Conservation (phyloP, 345 rosid species). For the Excoecaria agallocha region DNA sequence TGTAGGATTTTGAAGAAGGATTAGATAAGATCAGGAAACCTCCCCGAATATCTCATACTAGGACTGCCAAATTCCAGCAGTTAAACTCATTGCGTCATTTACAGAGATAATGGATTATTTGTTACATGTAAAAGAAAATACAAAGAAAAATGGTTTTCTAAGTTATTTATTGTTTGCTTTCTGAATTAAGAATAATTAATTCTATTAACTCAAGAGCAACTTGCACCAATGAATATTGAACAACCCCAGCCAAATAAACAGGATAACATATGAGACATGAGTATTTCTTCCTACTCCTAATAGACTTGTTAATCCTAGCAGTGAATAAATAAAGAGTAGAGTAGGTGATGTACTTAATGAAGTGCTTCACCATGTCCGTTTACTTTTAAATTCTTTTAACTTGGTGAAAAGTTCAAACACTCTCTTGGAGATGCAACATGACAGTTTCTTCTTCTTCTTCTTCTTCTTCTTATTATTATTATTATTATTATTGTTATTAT, state of each 20-base stretch:
- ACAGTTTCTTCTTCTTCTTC: no score
- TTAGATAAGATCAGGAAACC: slow-evolving; percentile 14
- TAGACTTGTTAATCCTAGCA: not conserved
- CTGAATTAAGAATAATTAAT: not conserved
- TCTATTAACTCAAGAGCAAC: not conserved
- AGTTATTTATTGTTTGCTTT: not conserved
- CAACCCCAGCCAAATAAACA: not conserved
- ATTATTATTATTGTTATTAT: no score
- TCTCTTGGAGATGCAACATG: not conserved
- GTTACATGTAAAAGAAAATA: not conserved
- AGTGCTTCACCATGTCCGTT: not conserved
- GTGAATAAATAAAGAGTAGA: not conserved
- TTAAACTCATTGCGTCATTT: slow-evolving; percentile 2
- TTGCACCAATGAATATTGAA: not conserved
- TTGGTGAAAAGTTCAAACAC: not conserved
- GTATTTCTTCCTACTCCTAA: not conserved
- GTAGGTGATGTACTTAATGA: not conserved
- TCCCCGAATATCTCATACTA: not conserved
- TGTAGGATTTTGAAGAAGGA: slow-evolving; percentile 34
- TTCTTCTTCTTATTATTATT: no score
- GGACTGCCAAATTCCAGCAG: slow-evolving; percentile 12
- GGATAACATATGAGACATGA: not conserved
- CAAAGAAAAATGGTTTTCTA: not conserved
- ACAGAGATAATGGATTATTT: not conserved
- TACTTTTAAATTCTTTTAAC: slow-evolving; percentile 2